A percentile compares a stretch with the other conserved stretches of the same genome.
These are phyloP conservation scores for Tuctoria greenei DNA, from an alignment of 176 grass and related monocot species.

Conservation along the genomic window DNA sequence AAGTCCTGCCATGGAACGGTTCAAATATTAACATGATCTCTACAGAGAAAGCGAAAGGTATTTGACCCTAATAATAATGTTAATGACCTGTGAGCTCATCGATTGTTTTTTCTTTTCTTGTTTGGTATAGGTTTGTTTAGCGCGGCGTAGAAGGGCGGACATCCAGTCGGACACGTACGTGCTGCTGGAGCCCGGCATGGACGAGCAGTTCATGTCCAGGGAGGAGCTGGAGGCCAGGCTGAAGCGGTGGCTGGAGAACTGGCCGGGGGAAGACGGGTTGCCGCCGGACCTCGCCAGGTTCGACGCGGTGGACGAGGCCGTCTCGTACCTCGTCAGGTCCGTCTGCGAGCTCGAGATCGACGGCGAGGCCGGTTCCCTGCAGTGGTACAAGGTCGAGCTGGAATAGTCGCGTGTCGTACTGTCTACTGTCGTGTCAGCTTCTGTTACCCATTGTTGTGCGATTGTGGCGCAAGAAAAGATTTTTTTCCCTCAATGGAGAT, in stretches of 20 bases:
- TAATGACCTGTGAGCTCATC: background rate
- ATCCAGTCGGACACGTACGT: constrained; percentile 72
- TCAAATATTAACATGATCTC: background rate
- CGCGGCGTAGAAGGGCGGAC: constrained; percentile 57
- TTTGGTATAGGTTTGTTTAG: constrained; percentile 40
- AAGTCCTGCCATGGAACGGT: background rate
- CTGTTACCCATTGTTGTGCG: background rate
- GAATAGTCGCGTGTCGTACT: constrained; percentile 29
- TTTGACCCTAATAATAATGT: background rate
- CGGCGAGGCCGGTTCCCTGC: constrained; percentile 70
- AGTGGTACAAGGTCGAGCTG: constrained; percentile 87
- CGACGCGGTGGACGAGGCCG: constrained; percentile 57
- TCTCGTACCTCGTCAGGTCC: constrained; percentile 73
- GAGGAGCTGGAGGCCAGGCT: constrained; percentile 69
- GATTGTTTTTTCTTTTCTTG: background rate
- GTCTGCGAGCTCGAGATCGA: constrained; percentile 88
- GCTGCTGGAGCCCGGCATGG: constrained; percentile 67
- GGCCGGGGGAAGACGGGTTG: constrained; percentile 51
- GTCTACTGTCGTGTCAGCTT: background rate
- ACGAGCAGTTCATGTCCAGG: constrained; percentile 61
- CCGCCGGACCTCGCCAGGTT: constrained; percentile 72
- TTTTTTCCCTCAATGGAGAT: background rate
- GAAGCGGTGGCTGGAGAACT: constrained; percentile 68
- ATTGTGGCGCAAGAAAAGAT: background rate
- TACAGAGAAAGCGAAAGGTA: background rate